Evolutionary conservation across 2,329 filamentous ascomycete species (phyloP).

Genomic region (Talaromyces funiculosus): DNA sequence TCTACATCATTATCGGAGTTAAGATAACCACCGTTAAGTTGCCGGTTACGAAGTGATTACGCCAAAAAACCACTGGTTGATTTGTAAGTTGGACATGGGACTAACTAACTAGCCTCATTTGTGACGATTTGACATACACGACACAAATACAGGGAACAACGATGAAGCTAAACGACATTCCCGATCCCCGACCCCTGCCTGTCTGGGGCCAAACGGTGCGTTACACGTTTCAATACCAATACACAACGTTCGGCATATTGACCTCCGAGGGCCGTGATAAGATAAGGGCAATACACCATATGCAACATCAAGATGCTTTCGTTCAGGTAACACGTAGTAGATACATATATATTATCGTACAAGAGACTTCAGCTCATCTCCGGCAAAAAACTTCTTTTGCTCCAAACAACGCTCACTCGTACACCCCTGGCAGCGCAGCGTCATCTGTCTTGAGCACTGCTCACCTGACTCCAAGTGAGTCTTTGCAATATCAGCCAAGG

Average conservation of each 20-base stretch:
- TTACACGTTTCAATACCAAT: constrained; percentile 1
- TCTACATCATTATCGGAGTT: background rate
- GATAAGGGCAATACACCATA: background rate
- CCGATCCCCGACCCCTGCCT: background rate
- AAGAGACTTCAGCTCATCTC: constrained; percentile 30
- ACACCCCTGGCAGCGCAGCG: constrained; percentile 85
- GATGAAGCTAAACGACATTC: background rate
- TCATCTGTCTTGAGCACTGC: constrained; percentile 79
- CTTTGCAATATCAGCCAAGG: constrained; percentile 80
- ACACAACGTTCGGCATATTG: background rate
- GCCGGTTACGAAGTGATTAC: background rate
- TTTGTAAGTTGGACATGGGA: background rate
- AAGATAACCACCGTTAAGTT: background rate
- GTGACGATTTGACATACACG: background rate
- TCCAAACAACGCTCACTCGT: constrained; percentile 82
- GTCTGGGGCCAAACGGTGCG: background rate
- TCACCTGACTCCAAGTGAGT: constrained; percentile 66
- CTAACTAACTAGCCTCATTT: too few relatives aligned
- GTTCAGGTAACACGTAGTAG: background rate
- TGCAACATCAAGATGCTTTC: background rate
- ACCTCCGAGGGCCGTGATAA: background rate
- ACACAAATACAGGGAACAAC: background rate
- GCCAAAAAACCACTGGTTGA: background rate
- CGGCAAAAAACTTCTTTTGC: constrained; percentile 60
- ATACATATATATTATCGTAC: constrained; percentile 23